A percentile compares a stretch with the other conserved stretches of the same genome.
phyloP scores from a whole-genome alignment of 306 rosid species.

The cucumber (Cucumis sativus) region Cucumber_9930_V3 NC_026659.2:7613501-7614000 shows the following conservation, averaged over 20 bases:
- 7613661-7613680: no score
- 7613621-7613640: background rate
- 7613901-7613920: background rate
- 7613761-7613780: no score
- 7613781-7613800: no score
- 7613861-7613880: background rate
- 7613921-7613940: background rate
- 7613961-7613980: constrained; percentile 96
- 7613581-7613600: background rate
- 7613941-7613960: constrained; percentile 18
- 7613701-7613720: no score
- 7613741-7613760: no score
- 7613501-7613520: background rate
- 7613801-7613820: no score
- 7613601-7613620: background rate
- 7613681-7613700: no score
- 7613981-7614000: constrained; percentile 76
- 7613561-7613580: background rate
- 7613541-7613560: background rate
- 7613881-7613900: background rate
- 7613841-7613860: background rate
- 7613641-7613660: background rate
- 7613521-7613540: background rate
- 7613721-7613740: no score
- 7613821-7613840: background rate